A percentile compares a stretch with the other conserved stretches of the same genome.
Evolutionary conservation across 2,329 filamentous ascomycete genomes (phyloP).

Genomic region (Hymenoscyphus infarciens): DNA sequence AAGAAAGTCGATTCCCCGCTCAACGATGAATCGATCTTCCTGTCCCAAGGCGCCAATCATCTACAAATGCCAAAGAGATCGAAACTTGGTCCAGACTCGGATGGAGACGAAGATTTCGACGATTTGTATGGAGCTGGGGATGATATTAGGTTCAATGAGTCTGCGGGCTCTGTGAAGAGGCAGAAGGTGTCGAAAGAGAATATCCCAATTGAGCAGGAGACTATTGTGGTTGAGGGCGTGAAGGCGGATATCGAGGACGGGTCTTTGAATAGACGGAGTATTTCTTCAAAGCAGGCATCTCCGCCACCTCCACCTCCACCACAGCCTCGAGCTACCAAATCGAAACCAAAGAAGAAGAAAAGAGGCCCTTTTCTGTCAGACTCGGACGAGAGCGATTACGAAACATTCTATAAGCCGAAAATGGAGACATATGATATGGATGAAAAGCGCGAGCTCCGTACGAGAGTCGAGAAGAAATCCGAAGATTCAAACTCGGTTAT

Average conservation of each 20-base stretch:
- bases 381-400: conserved; percentile 57
- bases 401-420: conserved; percentile 23
- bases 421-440: conserved; percentile 16
- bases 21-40: conserved; percentile 56
- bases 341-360: conserved; percentile 30
- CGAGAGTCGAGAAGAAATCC: conserved; percentile 14
- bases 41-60: conserved; percentile 36
- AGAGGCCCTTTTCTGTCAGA: conserved; percentile 68
- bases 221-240: conserved; percentile 4
- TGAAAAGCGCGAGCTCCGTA: conserved; percentile 22
- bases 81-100: conserved; percentile 18
- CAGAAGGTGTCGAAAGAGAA: conserved; percentile 37
- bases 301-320: conserved; percentile 20
- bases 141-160: conserved; percentile 40
- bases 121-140: conserved; percentile 28
- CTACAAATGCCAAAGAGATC: conserved; percentile 14
- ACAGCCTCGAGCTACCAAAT: conserved; percentile 31
- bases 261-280: not conserved
- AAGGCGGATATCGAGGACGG: not conserved
- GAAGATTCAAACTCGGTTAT: conserved; percentile 19
- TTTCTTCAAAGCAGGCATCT: conserved; percentile 13
- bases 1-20: conserved; percentile 55
- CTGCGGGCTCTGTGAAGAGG: conserved; percentile 39
- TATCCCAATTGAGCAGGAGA: conserved; percentile 5
- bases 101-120: conserved; percentile 21